Evolutionary conservation across 495 filamentous ascomycete genomes (phyloP).

Genomic region (Letharia lupina): DNA sequence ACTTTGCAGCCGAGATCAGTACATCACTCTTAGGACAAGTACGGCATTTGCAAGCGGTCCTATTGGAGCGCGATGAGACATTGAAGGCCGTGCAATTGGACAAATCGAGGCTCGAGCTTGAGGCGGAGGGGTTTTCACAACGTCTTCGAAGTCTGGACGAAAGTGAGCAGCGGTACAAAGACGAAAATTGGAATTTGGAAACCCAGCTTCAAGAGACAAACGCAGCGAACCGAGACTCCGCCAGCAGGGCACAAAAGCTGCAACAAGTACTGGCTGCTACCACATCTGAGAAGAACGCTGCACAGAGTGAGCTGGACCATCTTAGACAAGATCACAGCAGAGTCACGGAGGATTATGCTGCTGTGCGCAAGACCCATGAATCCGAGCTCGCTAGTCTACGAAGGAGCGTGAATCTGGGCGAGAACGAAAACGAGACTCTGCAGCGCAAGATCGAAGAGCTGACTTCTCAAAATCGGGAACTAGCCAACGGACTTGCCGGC

Average conservation of each 20-base stretch:
- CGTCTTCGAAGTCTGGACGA: conserved; percentile 77
- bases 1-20: conserved; percentile 92
- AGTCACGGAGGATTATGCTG: conserved; percentile 68
- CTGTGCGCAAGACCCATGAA: conserved; percentile 73
- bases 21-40: conserved; percentile 84
- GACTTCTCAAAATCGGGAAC: conserved; percentile 76
- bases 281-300: conserved; percentile 63
- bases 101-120: conserved; percentile 68
- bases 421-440: conserved; percentile 62
- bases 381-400: conserved; percentile 73
- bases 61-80: conserved; percentile 79
- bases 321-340: conserved; percentile 68
- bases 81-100: conserved; percentile 65
- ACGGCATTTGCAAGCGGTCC: conserved; percentile 71
- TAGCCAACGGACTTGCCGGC: conserved; percentile 65
- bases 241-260: conserved; percentile 74
- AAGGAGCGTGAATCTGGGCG: conserved; percentile 61
- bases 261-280: conserved; percentile 56
- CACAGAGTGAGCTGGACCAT: conserved; percentile 82
- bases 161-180: conserved; percentile 89
- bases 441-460: conserved; percentile 81
- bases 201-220: conserved; percentile 76
- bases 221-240: conserved; percentile 57
- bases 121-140: conserved; percentile 69
- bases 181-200: conserved; percentile 96